A percentile compares a stretch with the other conserved stretches of the same genome.
phyloP scores from a whole-genome alignment of 2,329 filamentous ascomycete species.

The Geosmithia flava region DNA sequence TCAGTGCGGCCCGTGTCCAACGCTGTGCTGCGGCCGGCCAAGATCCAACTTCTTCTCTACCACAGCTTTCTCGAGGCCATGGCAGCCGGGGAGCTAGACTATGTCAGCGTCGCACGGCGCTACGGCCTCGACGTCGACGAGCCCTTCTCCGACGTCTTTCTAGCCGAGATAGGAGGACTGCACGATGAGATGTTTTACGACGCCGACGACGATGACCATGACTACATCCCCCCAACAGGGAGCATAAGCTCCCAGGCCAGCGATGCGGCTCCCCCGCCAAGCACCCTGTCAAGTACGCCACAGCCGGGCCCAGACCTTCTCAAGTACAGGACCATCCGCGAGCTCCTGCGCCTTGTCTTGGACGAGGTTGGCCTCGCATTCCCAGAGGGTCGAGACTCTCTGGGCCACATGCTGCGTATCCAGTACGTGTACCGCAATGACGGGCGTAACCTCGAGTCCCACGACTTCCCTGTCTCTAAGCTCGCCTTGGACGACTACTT shows the following conservation, averaged over 20 bases:
- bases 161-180: slow-evolving; percentile 59
- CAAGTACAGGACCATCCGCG: slow-evolving; percentile 33
- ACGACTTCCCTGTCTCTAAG: slow-evolving; percentile 55
- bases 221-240: background rate
- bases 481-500: slow-evolving; percentile 54
- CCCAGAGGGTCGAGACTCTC: slow-evolving; percentile 30
- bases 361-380: slow-evolving; percentile 39
- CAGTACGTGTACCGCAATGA: slow-evolving; percentile 41
- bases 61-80: slow-evolving; percentile 72
- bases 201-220: background rate
- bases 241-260: background rate
- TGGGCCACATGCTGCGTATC: slow-evolving; percentile 38
- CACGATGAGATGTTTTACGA: slow-evolving; percentile 55
- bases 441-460: slow-evolving; percentile 39
- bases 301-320: slow-evolving; percentile 20
- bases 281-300: background rate
- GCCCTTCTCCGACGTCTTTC: slow-evolving; percentile 66
- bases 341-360: slow-evolving; percentile 31
- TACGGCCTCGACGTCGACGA: slow-evolving; percentile 56
- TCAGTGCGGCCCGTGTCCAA: slow-evolving; percentile 51
- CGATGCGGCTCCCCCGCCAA: background rate
- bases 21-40: slow-evolving; percentile 60
- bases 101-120: slow-evolving; percentile 53
- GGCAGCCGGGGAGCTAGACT: slow-evolving; percentile 58
- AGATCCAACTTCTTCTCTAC: slow-evolving; percentile 84